Evolutionary conservation across 768 basidiomycete genomes (phyloP).

Genomic region (Leucogyrophana mollusca): DNA sequence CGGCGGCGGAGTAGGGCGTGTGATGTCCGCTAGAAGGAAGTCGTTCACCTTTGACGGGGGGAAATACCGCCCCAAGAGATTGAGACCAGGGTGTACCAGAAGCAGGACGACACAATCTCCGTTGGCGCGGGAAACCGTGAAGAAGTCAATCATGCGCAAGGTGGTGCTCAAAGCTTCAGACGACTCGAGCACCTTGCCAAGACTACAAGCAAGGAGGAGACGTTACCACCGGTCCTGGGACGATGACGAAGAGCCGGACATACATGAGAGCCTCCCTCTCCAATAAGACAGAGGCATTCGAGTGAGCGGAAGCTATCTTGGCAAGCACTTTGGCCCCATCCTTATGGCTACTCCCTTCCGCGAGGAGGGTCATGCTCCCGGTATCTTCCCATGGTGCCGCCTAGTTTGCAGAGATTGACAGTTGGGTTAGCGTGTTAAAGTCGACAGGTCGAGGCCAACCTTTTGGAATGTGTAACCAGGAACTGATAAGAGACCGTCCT

Average conservation of each 20-base stretch:
- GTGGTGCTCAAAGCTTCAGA: slow-evolving; percentile 53
- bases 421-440: background rate
- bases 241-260: slow-evolving; percentile 23
- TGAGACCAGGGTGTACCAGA: slow-evolving; percentile 66
- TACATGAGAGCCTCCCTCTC: slow-evolving; percentile 76
- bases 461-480: slow-evolving; percentile 74
- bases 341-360: slow-evolving; percentile 68
- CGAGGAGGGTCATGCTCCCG: slow-evolving; percentile 66
- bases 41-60: slow-evolving; percentile 66
- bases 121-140: slow-evolving; percentile 61
- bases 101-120: slow-evolving; percentile 74
- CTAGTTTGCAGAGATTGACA: slow-evolving; percentile 29
- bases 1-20: slow-evolving; percentile 38
- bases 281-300: slow-evolving; percentile 69
- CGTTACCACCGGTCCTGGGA: background rate
- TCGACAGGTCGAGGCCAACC: slow-evolving; percentile 32
- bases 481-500: slow-evolving; percentile 51
- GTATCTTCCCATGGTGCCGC: slow-evolving; percentile 70
- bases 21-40: slow-evolving; percentile 57
- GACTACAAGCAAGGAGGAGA: background rate
- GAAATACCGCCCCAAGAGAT: slow-evolving; percentile 68
- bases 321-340: slow-evolving; percentile 68
- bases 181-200: slow-evolving; percentile 34
- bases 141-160: slow-evolving; percentile 60
- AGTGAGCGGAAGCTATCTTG: slow-evolving; percentile 71